phyloP scores from a whole-genome alignment of 1,284 basidiomycete genomes.

The Neolentinus lepideus region DNA sequence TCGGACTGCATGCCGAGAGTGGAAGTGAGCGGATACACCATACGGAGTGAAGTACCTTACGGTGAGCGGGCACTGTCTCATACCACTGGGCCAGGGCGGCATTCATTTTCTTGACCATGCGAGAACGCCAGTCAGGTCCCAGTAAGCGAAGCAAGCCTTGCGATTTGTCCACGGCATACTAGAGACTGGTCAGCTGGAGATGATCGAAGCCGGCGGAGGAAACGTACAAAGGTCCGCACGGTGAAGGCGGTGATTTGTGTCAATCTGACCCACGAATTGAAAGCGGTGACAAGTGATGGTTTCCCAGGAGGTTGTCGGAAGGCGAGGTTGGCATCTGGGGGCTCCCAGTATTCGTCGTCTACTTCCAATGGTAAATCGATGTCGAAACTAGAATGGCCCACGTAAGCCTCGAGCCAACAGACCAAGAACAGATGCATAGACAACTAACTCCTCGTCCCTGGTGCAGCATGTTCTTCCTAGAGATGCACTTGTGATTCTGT shows the following conservation, averaged over 20 bases:
- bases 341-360: slow-evolving; percentile 82
- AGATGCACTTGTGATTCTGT: slow-evolving; percentile 54
- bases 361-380: slow-evolving; percentile 75
- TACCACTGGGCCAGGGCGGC: slow-evolving; percentile 68
- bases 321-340: slow-evolving; percentile 34
- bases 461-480: slow-evolving; percentile 69
- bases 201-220: slow-evolving; percentile 6
- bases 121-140: slow-evolving; percentile 46
- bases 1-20: slow-evolving; percentile 33
- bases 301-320: slow-evolving; percentile 61
- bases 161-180: slow-evolving; percentile 72
- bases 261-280: slow-evolving; percentile 63
- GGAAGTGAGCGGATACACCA: slow-evolving; percentile 2
- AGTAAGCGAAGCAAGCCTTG: slow-evolving; percentile 42
- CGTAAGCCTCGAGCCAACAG: slow-evolving; percentile 2
- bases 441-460: slow-evolving; percentile 72
- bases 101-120: slow-evolving; percentile 67
- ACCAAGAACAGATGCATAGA: background rate
- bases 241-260: slow-evolving; percentile 68
- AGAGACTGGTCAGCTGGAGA: background rate
- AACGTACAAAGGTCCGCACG: slow-evolving; percentile 60
- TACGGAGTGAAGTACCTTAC: slow-evolving; percentile 31
- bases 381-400: slow-evolving; percentile 50
- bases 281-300: slow-evolving; percentile 55
- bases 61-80: slow-evolving; percentile 59